Percentiles rank a stretch among this genome's conserved stretches.
Conservation (phyloP, 345 rosid genomes). For the Murraya paniculata region DNA sequence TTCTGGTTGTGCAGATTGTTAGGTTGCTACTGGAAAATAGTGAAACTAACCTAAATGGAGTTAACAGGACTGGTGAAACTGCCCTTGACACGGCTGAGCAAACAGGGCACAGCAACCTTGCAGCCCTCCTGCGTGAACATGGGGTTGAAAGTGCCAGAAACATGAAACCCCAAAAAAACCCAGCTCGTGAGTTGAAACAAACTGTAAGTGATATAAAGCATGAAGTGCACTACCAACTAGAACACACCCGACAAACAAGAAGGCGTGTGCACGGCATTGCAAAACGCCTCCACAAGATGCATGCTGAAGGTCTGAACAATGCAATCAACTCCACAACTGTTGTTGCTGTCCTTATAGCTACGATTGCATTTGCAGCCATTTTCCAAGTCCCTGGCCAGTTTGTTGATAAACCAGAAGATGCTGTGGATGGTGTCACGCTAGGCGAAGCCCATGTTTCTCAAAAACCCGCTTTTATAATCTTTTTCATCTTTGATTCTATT, state of each 20-base stretch:
- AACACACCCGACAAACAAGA: constrained; percentile 85
- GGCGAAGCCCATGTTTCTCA: constrained; percentile 86
- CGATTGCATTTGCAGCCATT: constrained; percentile 92
- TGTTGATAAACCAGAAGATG: constrained; percentile 41
- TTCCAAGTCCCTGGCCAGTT: constrained; percentile 93
- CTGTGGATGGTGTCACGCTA: constrained; percentile 42
- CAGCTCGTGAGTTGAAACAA: constrained; percentile 80
- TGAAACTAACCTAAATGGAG: constrained; percentile 45
- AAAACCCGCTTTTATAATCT: constrained; percentile 61
- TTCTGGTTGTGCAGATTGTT: constrained; percentile 54
- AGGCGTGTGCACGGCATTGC: constrained; percentile 86
- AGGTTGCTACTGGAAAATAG: constrained; percentile 48
- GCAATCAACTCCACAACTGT: constrained; percentile 94
- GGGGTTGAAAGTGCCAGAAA: constrained; percentile 71
- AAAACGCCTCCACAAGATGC: constrained; percentile 84
- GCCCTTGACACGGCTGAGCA: constrained; percentile 90
- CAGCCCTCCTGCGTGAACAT: constrained; percentile 46
- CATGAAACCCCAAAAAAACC: constrained; percentile 50
- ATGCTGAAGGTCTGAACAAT: constrained; percentile 84
- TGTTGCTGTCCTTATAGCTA: constrained; percentile 89
- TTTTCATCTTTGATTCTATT: constrained; percentile 76
- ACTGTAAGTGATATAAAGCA: constrained; percentile 96
- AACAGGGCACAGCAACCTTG: constrained; percentile 50
- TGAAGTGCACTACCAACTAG: constrained; percentile 86
- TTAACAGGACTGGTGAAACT: constrained; percentile 71